Conservation (phyloP, 2,329 filamentous ascomycete genomes). For the Aspergillus hiratsukae region DNA sequence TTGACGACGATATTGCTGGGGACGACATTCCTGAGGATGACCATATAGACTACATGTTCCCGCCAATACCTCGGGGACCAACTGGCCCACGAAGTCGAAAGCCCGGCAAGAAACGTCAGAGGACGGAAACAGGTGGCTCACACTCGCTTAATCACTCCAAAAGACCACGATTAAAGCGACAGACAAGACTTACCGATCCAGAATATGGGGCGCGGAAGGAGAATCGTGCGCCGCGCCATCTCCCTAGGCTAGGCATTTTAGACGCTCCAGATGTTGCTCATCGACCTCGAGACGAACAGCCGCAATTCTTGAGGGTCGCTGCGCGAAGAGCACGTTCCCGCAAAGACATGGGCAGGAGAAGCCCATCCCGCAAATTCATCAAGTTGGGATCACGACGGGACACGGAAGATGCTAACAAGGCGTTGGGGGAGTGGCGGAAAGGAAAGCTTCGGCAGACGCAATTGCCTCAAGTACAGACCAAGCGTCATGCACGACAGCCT, state of each 20-base stretch:
- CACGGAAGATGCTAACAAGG: slow-evolving; percentile 50
- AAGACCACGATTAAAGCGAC: slow-evolving; percentile 25
- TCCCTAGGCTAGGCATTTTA: slow-evolving; percentile 45
- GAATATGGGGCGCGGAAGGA: slow-evolving; percentile 20
- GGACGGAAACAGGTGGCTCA: slow-evolving; percentile 1
- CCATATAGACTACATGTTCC: slow-evolving; percentile 40
- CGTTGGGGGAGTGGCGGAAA: slow-evolving; percentile 49
- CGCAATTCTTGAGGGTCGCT: slow-evolving; percentile 55
- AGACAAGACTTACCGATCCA: slow-evolving; percentile 35
- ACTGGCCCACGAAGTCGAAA: slow-evolving; percentile 12
- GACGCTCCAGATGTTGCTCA: slow-evolving; percentile 43
- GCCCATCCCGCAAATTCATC: slow-evolving; percentile 50
- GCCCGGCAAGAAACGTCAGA: slow-evolving; percentile 16
- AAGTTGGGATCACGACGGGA: slow-evolving; percentile 50
- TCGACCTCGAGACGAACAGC: slow-evolving; percentile 30
- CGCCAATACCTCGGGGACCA: slow-evolving; percentile 23
- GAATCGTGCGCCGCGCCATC: slow-evolving; percentile 17
- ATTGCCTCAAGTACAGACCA: slow-evolving; percentile 14
- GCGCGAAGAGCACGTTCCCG: slow-evolving; percentile 48
- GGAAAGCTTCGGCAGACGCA: slow-evolving; percentile 38
- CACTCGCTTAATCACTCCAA: slow-evolving; percentile 12
- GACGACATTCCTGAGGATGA: slow-evolving; percentile 41
- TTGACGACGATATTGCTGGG: slow-evolving; percentile 16
- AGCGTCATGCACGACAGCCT: slow-evolving; percentile 20
- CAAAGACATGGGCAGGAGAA: slow-evolving; percentile 47